Percentiles rank a stretch among this genome's conserved stretches.
Evolutionary conservation across 768 basidiomycete species (phyloP).

Genomic region (Kwoniella pini): DNA sequence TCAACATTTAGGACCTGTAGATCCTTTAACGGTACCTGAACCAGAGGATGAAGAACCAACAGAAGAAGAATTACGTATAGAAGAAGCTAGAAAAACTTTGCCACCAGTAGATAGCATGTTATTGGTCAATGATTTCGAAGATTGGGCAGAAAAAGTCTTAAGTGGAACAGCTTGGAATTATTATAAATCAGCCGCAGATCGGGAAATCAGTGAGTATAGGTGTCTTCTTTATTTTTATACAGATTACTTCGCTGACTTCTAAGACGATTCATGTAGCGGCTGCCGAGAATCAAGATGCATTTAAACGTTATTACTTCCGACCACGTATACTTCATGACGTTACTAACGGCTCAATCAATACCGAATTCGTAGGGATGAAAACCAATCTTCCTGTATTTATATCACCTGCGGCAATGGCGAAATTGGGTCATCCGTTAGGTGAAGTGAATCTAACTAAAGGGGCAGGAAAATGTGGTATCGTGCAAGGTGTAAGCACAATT

Average conservation of each 20-base stretch:
- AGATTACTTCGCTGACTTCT: not conserved
- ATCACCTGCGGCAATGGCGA: constrained; percentile 53
- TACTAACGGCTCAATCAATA: constrained; percentile 26
- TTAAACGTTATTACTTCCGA: constrained; percentile 52
- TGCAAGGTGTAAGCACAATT: constrained; percentile 62
- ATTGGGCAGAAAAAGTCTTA: constrained; percentile 54
- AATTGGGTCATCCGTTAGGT: constrained; percentile 78
- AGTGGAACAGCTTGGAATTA: constrained; percentile 56
- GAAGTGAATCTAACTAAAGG: constrained; percentile 79
- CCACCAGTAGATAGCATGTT: constrained; percentile 52
- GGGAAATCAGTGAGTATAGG: constrained; percentile 43
- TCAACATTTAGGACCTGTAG: constrained; percentile 53
- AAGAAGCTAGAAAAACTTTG: constrained; percentile 45
- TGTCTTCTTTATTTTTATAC: not conserved
- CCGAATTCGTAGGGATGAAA: constrained; percentile 46
- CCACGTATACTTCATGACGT: constrained; percentile 43
- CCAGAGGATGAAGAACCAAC: constrained; percentile 28
- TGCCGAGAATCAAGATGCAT: constrained; percentile 50
- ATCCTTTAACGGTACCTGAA: constrained; percentile 48
- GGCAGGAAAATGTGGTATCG: constrained; percentile 66
- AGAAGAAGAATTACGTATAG: constrained; percentile 52
- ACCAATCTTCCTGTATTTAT: constrained; percentile 48
- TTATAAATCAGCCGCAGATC: constrained; percentile 52
- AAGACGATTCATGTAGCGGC: constrained; percentile 25
- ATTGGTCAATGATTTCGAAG: constrained; percentile 55